These are phyloP conservation scores for Naganishia liquefaciens DNA, from an alignment of 1,284 basidiomycete genomes.

Conservation along the genomic window DNA sequence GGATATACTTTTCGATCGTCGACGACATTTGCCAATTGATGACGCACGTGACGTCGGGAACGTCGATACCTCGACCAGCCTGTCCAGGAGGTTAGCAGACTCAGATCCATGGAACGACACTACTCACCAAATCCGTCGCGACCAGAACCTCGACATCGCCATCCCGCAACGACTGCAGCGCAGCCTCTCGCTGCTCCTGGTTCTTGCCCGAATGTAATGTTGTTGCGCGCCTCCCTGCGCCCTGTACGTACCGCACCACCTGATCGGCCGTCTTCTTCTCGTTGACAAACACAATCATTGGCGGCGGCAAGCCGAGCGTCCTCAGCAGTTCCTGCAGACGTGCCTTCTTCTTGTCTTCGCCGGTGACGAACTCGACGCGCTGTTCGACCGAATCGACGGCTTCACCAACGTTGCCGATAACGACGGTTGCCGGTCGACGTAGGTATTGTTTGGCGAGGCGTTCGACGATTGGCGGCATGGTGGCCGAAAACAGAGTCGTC, in stretches of 20 bases:
- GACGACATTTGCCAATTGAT: constrained; percentile 97
- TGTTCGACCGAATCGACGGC: constrained; percentile 98
- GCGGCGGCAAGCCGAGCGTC: constrained; percentile 74
- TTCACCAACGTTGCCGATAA: constrained; percentile 94
- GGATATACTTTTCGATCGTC: constrained; percentile 94
- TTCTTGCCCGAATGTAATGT: constrained; percentile 96
- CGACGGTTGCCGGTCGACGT: constrained; percentile 87
- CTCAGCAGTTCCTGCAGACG: constrained; percentile 87
- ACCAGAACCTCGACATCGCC: constrained; percentile 85
- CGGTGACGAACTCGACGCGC: constrained; percentile 84
- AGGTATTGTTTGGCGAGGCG: constrained; percentile 91
- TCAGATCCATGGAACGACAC: background rate
- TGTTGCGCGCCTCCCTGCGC: constrained; percentile 78
- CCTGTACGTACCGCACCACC: constrained; percentile 86
- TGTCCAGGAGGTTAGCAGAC: constrained; percentile 1
- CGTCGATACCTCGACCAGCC: constrained; percentile 97
- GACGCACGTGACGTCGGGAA: constrained; percentile 91
- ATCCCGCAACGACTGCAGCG: constrained; percentile 78
- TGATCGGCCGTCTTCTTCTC: constrained; percentile 98
- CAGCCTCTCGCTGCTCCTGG: constrained; percentile 92
- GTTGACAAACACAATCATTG: constrained; percentile 98
- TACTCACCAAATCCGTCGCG: constrained; percentile 78
- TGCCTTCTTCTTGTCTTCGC: constrained; percentile 87
- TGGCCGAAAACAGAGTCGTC: constrained; percentile 93
- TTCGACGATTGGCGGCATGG: constrained; percentile 96